These are phyloP conservation scores for Ganoderma leucocontextum DNA, from an alignment of 1,284 basidiomycete species.

Conservation along the genomic window DNA sequence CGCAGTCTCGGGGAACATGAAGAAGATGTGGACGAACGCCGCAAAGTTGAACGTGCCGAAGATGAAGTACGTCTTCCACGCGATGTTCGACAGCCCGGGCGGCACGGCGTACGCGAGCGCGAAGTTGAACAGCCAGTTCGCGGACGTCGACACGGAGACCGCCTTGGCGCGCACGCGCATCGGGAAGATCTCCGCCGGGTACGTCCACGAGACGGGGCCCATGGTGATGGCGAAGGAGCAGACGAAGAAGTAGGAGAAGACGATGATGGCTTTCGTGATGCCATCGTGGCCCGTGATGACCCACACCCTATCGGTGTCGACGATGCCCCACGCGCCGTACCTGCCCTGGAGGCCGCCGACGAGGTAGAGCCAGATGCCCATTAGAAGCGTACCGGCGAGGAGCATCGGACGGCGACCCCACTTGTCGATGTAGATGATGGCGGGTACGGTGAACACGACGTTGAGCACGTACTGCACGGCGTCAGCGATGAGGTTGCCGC, in stretches of 20 bases:
- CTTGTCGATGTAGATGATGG: slow-evolving; percentile 79
- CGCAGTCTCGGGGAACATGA: slow-evolving; percentile 81
- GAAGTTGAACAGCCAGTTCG: slow-evolving; percentile 79
- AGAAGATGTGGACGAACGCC: slow-evolving; percentile 72
- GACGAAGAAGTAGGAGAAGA: slow-evolving; percentile 80
- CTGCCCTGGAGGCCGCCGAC: slow-evolving; percentile 78
- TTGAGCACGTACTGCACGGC: slow-evolving; percentile 84
- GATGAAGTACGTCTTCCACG: slow-evolving; percentile 68
- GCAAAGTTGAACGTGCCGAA: slow-evolving; percentile 82
- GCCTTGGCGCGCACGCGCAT: slow-evolving; percentile 79
- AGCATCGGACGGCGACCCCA: slow-evolving; percentile 86
- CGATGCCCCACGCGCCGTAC: slow-evolving; percentile 68
- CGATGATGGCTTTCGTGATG: slow-evolving; percentile 75
- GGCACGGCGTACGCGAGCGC: slow-evolving; percentile 68
- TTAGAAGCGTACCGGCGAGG: slow-evolving; percentile 66
- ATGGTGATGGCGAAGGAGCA: slow-evolving; percentile 80
- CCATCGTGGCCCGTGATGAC: slow-evolving; percentile 62
- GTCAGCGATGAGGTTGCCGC: slow-evolving; percentile 78
- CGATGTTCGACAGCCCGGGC: slow-evolving; percentile 49
- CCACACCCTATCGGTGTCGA: slow-evolving; percentile 60
- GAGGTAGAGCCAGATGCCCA: slow-evolving; percentile 81
- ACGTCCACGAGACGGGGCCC: slow-evolving; percentile 62
- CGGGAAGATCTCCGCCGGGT: slow-evolving; percentile 61
- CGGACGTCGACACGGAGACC: slow-evolving; percentile 65
- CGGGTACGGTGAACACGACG: slow-evolving; percentile 74